Evolutionary conservation across 306 rosid species (phyloP), one percentile per base, ranked within the genome.

Genomic region (Acacia acuminata): DNA sequence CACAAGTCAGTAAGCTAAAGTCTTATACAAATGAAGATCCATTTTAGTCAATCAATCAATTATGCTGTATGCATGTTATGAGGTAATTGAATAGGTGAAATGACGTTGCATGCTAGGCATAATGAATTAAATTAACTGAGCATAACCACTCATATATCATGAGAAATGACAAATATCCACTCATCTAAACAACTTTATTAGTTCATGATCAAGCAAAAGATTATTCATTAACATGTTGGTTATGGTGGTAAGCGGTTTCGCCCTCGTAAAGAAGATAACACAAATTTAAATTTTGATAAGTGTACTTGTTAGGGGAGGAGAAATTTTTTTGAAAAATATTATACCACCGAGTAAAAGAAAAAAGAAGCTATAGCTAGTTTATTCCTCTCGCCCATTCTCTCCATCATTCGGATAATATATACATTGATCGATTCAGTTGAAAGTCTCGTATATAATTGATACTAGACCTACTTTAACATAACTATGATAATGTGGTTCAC

Each of bases 221-320:
- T 63, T 34, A 64, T 1, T 3, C 42, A 6, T 8, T 38, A 38
- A 38, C 42, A 38, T 38, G 8, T 7, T 1, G 42, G 0, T 38
- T 38, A 8, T 38, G 42, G 8, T 7, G 42, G 42, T 6, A 38
- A 38, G 4, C 0, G 3, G 36, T 32, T 32, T 32, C 36, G 2
- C 4, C 4, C 36, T 0, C 34, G 3, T 3, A 32, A 32, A 3
- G 2, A 32, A 32, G 8, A 38, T 7, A 38, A 38, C 1, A 38
- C 42, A 38, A 38, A 8, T 38, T 6, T 38, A 6, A 38, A 38
- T 38, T 38, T 38, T 38, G 8, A 38, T 0, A 38, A 38, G 42
- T 1, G 8, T 38, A 6, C 5, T 6, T 38, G 0, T 38, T 5
- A 0, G 0, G 7, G 1, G 40, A 27, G n/a, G n/a, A n/a, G n/a